Base-by-base conservation (phyloP, 1,139 yeast genomes). In the Blastobotrys aristatus region DNA sequence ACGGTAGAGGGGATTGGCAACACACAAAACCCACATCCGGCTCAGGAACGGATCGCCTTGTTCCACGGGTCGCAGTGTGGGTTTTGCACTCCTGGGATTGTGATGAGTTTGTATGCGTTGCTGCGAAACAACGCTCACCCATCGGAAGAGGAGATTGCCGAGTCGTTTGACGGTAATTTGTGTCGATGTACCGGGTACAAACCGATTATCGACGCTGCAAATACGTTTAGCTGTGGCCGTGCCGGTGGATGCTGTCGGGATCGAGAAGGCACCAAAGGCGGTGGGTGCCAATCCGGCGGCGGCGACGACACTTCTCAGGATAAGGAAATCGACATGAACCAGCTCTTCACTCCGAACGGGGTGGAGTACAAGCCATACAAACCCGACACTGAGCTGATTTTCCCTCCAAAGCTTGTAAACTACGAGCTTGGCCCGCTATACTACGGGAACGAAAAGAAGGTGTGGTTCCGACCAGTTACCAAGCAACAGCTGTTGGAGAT, bases 31-130 rank as follows among this genome's bases (percentile, higher is more conserved):
- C 73, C 74, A 3, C 76, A 72, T 54, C 73, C 76, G 0, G 71
- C 69, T 13, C 76, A 72, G 53, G 76, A 72, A 52, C 63, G 76
- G 16, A 69, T 72, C 30, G 76, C 75, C 11, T 62, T 68, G 44
- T 68, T 69, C 53, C 75, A 72, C 50, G 76, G 76, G n/a, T 70
- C 76, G 0, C 76, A 72, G 54, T 72, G 76, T 53, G 76, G 76
- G 3, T 72, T 71, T 53, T 72, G 76, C 51, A 72, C 76, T 4
- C 76, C 76, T 0, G 76, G 76, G 2, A 72, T 72, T 43, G 74
- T 72, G n/a, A 71, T 72, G 76, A 68, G 73, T 35, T 53, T 72
- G 43, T 72, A 72, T 43, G 66, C 74, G 1, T 54, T 72, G 46
- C 53, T 72, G 24, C 59, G 76, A 24, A 63, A 69, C 39, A 60